Conservation (phyloP, 306 rosid species). For the Nissolia schottii region DNA sequence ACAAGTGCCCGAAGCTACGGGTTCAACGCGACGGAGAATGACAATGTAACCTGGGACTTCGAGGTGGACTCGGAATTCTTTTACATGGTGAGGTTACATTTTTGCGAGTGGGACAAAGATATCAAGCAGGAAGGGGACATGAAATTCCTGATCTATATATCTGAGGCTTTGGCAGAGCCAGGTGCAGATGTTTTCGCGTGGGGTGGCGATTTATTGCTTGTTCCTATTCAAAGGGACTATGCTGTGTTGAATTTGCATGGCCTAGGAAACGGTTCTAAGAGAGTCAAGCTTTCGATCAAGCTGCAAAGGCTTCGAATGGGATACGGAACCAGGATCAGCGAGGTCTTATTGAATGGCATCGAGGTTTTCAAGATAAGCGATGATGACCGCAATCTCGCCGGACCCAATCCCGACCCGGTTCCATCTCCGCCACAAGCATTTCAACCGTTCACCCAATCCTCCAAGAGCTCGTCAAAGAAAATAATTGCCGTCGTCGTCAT, state of each 20-base stretch:
- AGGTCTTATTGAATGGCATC: constrained; percentile 14
- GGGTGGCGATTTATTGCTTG: too few relatives aligned
- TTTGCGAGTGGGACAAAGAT: not conserved
- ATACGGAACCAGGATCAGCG: accelerated
- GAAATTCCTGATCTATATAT: constrained; percentile 9
- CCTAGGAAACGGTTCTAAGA: too few relatives aligned
- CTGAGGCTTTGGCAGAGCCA: not conserved
- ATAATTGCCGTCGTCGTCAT: too few relatives aligned
- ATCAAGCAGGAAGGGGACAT: not conserved
- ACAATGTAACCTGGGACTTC: constrained; percentile 15
- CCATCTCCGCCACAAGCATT: not conserved
- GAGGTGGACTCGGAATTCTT: not conserved
- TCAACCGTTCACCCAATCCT: not conserved
- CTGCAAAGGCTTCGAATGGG: not conserved
- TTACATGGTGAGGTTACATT: constrained; percentile 13
- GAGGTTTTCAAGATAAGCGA: constrained; percentile 35
- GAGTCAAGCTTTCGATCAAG: too few relatives aligned
- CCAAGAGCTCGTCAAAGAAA: too few relatives aligned
- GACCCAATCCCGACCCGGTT: not conserved
- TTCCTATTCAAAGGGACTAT: too few relatives aligned
- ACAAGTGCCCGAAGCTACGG: constrained; percentile 5
- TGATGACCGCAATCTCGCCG: too few relatives aligned
- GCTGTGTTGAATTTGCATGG: too few relatives aligned
- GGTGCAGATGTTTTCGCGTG: too few relatives aligned
- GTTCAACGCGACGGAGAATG: not conserved